Base-by-base conservation (phyloP, 495 filamentous ascomycete species). In the Daldinia decipiens region DNA sequence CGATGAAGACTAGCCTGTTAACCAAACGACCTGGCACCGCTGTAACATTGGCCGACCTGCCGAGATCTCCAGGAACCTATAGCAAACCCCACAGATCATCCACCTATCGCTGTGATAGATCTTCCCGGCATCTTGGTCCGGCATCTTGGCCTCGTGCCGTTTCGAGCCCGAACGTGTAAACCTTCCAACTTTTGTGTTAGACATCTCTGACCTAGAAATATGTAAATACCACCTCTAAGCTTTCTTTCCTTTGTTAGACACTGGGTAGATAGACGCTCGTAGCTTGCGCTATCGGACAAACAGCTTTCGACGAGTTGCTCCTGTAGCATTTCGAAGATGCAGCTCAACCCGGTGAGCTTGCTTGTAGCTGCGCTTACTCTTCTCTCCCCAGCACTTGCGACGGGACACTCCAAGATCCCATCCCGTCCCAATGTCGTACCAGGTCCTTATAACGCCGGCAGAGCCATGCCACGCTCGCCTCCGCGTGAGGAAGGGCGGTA, bases 61-160 rank as follows among this genome's bases (percentile, higher is more conserved):
- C 52, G 59, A 59, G 59, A 71, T 63, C 40, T 54, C 43, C 39
- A 58, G 47, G 60, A 38, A 54, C 6, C 34, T 57, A 57, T 62
- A 60, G 21, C 21, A 60, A 60, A 50, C 59, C 54, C 64, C 64
- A 68, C 59, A 72, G 64, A 72, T 72, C 69, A 72, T 72, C 69
- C 69, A 72, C 69, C 64, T 72, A 72, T 72, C 64, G 55, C 36
- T 13, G 34, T 64, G 12, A n/a, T 50, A 47, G 40, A 47, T 40
- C 59, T 34, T 59, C 19, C 69, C 55, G 34, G 55, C 17, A 55
- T 45, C 43, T 64, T 50, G 64, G 59, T 19, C 55, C 40, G 1
- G 47, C 6, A 38, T 52, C 52, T 71, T 62, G 54, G 47, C 59
- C 43, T 67, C 53, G 43, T 63, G 57, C 12, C 38, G 38, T 63